Evolutionary conservation across 495 filamentous ascomycete species (phyloP).

Genomic region (Podospora comata): DNA sequence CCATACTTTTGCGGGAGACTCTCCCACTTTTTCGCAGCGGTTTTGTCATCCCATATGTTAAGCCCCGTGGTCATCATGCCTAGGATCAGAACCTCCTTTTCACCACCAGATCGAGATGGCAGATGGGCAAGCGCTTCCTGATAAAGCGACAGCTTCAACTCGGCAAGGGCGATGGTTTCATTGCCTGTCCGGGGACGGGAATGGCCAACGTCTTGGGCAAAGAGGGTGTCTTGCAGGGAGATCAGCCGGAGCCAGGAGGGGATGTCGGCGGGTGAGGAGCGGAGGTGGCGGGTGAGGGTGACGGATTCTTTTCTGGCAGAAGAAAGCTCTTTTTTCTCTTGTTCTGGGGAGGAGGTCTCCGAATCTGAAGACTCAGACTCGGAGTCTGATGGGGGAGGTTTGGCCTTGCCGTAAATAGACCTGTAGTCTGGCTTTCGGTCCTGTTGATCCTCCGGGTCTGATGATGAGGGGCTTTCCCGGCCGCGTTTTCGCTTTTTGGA

Average conservation of each 20-base stretch:
- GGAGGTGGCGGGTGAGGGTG: conserved; percentile 57
- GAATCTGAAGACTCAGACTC: conserved; percentile 26
- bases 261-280: conserved; percentile 62
- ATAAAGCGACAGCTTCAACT: conserved; percentile 77
- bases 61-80: conserved; percentile 68
- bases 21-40: conserved; percentile 62
- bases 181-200: conserved; percentile 37
- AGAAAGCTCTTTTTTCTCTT: conserved; percentile 34
- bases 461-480: conserved; percentile 26
- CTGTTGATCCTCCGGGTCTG: conserved; percentile 39
- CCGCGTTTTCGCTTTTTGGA: conserved; percentile 43
- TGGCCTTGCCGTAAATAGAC: conserved; percentile 66
- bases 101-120: conserved; percentile 39
- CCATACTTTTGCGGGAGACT: conserved; percentile 23
- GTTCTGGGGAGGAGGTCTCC: not conserved
- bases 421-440: conserved; percentile 54
- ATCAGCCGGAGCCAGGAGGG: conserved; percentile 74
- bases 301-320: conserved; percentile 49
- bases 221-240: conserved; percentile 65
- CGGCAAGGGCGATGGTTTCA: conserved; percentile 65
- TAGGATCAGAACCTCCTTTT: conserved; percentile 57
- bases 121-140: conserved; percentile 64
- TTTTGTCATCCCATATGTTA: conserved; percentile 66
- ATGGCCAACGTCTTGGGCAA: conserved; percentile 46
- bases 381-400: conserved; percentile 23